These are phyloP conservation scores for Graphilbum fragrans DNA, from an alignment of 2,329 filamentous ascomycete species.

Conservation along the genomic window DNA sequence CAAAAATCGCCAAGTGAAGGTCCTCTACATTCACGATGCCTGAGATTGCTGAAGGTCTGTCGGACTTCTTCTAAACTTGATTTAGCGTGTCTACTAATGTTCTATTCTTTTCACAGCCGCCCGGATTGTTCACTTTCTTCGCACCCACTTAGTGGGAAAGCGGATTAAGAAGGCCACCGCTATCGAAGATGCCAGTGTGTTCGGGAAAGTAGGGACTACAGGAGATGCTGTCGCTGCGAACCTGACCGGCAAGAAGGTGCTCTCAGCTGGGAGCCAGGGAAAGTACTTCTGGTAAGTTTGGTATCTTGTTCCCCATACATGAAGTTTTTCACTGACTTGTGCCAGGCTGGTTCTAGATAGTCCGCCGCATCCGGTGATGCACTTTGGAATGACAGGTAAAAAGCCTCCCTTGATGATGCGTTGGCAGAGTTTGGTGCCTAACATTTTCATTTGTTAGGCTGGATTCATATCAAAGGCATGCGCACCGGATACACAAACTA, in stretches of 20 bases:
- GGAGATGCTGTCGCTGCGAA: constrained; percentile 62
- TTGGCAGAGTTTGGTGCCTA: background rate
- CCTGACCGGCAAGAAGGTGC: constrained; percentile 58
- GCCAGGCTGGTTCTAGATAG: constrained; percentile 47
- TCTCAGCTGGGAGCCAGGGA: constrained; percentile 69
- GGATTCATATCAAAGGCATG: constrained; percentile 77
- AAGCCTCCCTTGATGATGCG: background rate
- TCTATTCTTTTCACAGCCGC: constrained; percentile 25
- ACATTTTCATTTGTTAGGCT: constrained; percentile 31
- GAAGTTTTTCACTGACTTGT: background rate
- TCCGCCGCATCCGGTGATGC: constrained; percentile 79
- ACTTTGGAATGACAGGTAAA: constrained; percentile 61
- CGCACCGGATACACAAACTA: constrained; percentile 70
- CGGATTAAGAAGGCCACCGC: constrained; percentile 59
- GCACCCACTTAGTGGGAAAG: constrained; percentile 73
- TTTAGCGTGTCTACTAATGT: background rate
- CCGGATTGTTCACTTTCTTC: constrained; percentile 75
- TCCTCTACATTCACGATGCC: constrained; percentile 30
- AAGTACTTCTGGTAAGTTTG: constrained; percentile 79
- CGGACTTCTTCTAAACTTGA: background rate
- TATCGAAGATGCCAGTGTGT: constrained; percentile 72
- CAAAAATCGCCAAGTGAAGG: background rate
- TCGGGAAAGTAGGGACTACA: constrained; percentile 79
- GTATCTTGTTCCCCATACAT: background rate
- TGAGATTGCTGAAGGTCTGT: constrained; percentile 47